Evolutionary conservation across 2,329 filamentous ascomycete genomes (phyloP).

Genomic region (Oidium heveae): DNA sequence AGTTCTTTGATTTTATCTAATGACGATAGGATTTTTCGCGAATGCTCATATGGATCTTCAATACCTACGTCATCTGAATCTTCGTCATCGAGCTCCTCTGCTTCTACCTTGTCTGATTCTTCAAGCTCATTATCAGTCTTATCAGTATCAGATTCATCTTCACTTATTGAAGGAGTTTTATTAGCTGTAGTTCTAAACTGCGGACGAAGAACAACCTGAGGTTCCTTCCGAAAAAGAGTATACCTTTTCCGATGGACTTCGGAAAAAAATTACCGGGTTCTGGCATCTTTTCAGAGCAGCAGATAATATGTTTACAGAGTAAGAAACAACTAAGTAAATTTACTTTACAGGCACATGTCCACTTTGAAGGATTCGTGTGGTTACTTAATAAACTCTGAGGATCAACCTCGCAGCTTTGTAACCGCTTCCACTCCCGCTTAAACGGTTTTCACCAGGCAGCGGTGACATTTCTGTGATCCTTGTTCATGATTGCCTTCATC

Average conservation of each 20-base stretch:
- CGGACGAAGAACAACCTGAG: too few relatives aligned
- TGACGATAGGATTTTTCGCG: too few relatives aligned
- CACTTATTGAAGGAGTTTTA: too few relatives aligned
- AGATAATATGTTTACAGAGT: too few relatives aligned
- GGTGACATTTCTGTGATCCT: neutral
- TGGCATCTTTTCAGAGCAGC: neutral
- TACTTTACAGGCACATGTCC: neutral
- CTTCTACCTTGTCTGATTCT: too few relatives aligned
- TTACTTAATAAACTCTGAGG: neutral
- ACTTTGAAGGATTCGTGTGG: neutral
- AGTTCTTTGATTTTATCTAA: too few relatives aligned
- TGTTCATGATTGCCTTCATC: neutral
- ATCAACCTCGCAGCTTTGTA: neutral
- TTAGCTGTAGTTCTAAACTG: too few relatives aligned
- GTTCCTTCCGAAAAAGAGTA: neutral
- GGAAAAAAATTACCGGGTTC: neutral
- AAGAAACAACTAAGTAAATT: neutral
- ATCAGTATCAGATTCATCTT: too few relatives aligned
- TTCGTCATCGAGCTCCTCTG: too few relatives aligned
- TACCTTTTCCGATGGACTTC: neutral
- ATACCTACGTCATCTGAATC: too few relatives aligned
- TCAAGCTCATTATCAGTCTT: too few relatives aligned
- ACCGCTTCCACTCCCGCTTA: neutral
- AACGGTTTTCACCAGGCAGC: neutral
- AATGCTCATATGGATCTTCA: too few relatives aligned